Conservation (phyloP, 805 yeast species). For the Starmerella apis region DNA sequence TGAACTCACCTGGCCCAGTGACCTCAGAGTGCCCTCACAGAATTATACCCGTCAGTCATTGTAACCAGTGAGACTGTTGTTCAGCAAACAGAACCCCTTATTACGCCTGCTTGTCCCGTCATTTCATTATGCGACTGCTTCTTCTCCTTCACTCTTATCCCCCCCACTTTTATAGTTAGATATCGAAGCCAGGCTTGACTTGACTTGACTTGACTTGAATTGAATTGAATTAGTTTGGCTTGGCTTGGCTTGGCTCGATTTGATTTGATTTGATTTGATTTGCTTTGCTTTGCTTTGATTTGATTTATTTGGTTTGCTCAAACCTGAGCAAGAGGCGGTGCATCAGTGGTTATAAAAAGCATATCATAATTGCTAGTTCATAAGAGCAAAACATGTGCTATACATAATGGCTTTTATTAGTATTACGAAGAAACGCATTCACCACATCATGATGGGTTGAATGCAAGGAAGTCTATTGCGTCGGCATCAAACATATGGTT, state of each 20-base stretch:
- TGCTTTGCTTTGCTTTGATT: neutral
- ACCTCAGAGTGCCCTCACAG: too few relatives aligned
- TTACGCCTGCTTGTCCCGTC: neutral
- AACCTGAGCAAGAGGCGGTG: neutral
- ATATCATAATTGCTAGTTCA: neutral
- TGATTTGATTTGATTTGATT: neutral
- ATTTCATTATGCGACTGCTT: neutral
- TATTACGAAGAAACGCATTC: neutral
- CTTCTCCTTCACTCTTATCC: neutral
- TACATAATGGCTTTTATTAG: neutral
- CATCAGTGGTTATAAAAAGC: neutral
- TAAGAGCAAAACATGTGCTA: neutral
- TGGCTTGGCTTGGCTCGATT: neutral
- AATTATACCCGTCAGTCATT: too few relatives aligned
- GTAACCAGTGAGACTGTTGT: too few relatives aligned
- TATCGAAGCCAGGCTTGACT: neutral
- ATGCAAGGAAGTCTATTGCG: constrained; percentile 24
- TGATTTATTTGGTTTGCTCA: neutral
- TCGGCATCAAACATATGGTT: constrained; percentile 13
- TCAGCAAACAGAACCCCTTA: neutral
- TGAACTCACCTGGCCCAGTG: too few relatives aligned
- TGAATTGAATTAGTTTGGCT: neutral
- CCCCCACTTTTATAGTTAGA: neutral
- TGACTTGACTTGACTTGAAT: neutral
- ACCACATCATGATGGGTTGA: constrained; percentile 23